Conservation (phyloP, 2,329 filamentous ascomycete genomes). For the Didymella pinodella region DNA sequence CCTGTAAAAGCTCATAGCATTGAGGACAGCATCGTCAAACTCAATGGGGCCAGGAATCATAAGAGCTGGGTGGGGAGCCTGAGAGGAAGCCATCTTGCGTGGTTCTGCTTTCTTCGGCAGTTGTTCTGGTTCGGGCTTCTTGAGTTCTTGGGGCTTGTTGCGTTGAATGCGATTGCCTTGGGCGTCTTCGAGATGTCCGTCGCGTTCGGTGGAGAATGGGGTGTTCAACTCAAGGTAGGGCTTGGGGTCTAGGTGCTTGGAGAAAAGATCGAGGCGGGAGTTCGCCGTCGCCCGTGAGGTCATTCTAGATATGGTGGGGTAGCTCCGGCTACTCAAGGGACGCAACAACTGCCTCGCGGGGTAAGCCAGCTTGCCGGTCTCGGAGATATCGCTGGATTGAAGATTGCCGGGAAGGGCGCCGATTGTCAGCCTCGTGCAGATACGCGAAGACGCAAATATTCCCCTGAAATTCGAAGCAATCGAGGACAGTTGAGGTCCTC, state of each 20-base stretch:
- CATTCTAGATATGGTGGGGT: slow-evolving; percentile 41
- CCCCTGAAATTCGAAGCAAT: slow-evolving; percentile 3
- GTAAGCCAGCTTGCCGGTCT: slow-evolving; percentile 48
- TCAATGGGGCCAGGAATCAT: slow-evolving; percentile 98
- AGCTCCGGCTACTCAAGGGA: slow-evolving; percentile 32
- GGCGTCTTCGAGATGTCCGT: slow-evolving; percentile 61
- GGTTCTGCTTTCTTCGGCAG: slow-evolving; percentile 24
- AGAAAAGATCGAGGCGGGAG: slow-evolving; percentile 66
- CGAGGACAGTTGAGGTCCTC: slow-evolving; percentile 1
- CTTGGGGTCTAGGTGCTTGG: slow-evolving; percentile 66
- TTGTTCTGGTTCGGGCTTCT: slow-evolving; percentile 25
- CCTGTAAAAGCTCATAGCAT: slow-evolving; percentile 96
- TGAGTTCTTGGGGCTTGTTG: slow-evolving; percentile 10
- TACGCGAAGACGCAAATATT: slow-evolving; percentile 1
- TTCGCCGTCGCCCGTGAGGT: slow-evolving; percentile 53
- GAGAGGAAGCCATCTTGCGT: slow-evolving; percentile 60
- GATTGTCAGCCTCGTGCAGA: slow-evolving; percentile 20
- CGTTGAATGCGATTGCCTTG: slow-evolving; percentile 50
- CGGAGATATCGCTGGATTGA: slow-evolving; percentile 28
- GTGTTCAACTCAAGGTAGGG: slow-evolving; percentile 68
- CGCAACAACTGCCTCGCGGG: slow-evolving; percentile 32
- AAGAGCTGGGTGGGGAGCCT: slow-evolving; percentile 73
- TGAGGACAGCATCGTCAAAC: slow-evolving; percentile 95
- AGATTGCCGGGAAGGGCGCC: slow-evolving; percentile 15
- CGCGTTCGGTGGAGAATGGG: slow-evolving; percentile 68